phyloP scores from a whole-genome alignment of 768 basidiomycete species.

The Rhizopogon vinicolor region DNA sequence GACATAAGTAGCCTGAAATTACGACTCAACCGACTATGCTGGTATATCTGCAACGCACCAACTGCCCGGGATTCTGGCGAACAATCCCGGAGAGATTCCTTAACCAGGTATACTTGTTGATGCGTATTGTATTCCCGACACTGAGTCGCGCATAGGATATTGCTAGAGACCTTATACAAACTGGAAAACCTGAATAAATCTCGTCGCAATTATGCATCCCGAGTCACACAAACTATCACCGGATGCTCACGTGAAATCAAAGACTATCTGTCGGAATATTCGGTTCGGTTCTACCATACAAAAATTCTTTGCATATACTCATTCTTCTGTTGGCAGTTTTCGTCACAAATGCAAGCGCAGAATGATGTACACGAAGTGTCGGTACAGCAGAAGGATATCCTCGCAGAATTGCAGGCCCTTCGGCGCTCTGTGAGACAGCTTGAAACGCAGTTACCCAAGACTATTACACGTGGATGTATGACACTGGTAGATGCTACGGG shows the following conservation, averaged over 20 bases:
- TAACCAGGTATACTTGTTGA: background rate
- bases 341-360: background rate
- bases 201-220: background rate
- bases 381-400: no score
- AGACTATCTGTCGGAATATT: background rate
- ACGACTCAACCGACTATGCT: background rate
- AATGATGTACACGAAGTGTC: background rate
- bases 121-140: background rate
- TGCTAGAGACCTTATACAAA: background rate
- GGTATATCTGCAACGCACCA: background rate
- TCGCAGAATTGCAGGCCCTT: no score
- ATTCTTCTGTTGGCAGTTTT: background rate
- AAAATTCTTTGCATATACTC: background rate
- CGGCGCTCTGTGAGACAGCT: no score
- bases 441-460: no score
- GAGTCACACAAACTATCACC: background rate
- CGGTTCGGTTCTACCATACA: background rate
- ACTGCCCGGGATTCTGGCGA: background rate
- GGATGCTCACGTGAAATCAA: background rate
- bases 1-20: background rate
- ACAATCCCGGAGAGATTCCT: background rate
- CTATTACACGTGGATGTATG: conserved; percentile 7
- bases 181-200: background rate
- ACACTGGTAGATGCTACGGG: conserved; percentile 22
- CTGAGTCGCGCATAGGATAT: background rate